Percentiles rank a stretch among this genome's conserved stretches.
Conservation (phyloP, 192 early-diverging fungal genomes). For the Coemansia asiatica region DNA sequence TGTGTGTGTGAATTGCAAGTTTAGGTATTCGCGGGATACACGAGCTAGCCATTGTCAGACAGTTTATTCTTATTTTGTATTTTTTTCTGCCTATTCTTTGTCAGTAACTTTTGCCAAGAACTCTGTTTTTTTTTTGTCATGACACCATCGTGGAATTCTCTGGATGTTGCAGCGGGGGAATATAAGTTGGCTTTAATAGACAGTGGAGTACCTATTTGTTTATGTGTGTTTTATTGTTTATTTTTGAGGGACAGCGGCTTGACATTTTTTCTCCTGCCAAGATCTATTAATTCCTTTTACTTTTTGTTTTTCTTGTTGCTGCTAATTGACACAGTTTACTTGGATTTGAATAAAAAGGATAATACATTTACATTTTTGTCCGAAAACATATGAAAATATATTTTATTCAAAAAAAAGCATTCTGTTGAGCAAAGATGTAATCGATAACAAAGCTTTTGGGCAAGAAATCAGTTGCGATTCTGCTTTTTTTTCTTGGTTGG, state of each 20-base stretch:
- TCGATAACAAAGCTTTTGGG: too few relatives aligned
- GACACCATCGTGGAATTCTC: background rate
- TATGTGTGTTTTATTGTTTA: background rate
- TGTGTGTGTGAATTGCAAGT: background rate
- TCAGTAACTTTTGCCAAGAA: background rate
- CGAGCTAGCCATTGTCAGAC: background rate
- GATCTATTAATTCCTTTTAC: background rate
- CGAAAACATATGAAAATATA: too few relatives aligned
- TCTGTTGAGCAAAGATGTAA: background rate
- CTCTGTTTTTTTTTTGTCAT: background rate
- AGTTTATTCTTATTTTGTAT: background rate
- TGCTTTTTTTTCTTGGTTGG: background rate
- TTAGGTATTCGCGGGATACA: background rate
- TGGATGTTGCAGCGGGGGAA: background rate
- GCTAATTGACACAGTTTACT: background rate
- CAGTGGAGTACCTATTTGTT: background rate
- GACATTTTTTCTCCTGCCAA: background rate
- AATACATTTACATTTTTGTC: too few relatives aligned
- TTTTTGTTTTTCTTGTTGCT: background rate
- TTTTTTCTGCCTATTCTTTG: background rate
- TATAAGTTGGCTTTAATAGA: too few relatives aligned
- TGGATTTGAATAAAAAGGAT: background rate
- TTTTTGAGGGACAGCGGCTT: background rate
- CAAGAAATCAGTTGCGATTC: background rate
- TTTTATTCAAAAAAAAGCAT: too few relatives aligned